Evolutionary conservation across 2,329 filamentous ascomycete species (phyloP), one percentile per base, ranked within the genome.

Genomic region (Aspergillus udagawae): DNA sequence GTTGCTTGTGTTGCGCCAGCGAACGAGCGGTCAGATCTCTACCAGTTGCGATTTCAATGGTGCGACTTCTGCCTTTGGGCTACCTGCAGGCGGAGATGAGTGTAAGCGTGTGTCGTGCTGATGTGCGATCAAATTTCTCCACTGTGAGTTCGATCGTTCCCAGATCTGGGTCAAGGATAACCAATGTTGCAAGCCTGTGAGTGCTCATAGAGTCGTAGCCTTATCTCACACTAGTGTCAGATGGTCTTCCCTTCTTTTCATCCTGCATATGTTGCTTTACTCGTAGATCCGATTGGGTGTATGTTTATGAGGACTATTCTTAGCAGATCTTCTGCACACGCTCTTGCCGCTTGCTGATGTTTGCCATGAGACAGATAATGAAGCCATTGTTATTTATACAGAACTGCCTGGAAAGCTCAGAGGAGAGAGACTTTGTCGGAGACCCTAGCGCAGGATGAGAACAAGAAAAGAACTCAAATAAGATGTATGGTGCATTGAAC

Each of bases 91-190:
- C 47, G 49, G 47, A n/a, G 42, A 58, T 58, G 52, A 35, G 27
- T 52, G 50, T 51, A 29, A 55, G 27, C 49, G 42, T 51, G 44
- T 53, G 42, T 57, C 50, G 57, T 58, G 56, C 58, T 54, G 58
- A 57, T 60, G 54, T 57, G 60, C 63, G 60, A 64, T 62, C 56
- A 56, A 54, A 52, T 45, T 59, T 60, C 62, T 51, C 60, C 62
- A 65, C 64, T 63, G 5, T 17, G 14, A 38, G 32, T 38, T 47
- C 54, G 60, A 65, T 65, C 61, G 58, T 61, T 63, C 44, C 60
- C 62, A 65, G 63, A 66, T 65, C 64, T 63, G 58, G 57, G 47
- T 51, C 55, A 54, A 58, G 54, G 35, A 56, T 51, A 58, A 52
- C 44, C 42, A 56, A 28, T 21, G 49, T 44, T 54, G 49, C 52